Percentiles rank a stretch among this genome's conserved stretches.
These are phyloP conservation scores for Suhomyces ambrosiae DNA, from an alignment of 1,139 yeast species.

Conservation along the genomic window DNA sequence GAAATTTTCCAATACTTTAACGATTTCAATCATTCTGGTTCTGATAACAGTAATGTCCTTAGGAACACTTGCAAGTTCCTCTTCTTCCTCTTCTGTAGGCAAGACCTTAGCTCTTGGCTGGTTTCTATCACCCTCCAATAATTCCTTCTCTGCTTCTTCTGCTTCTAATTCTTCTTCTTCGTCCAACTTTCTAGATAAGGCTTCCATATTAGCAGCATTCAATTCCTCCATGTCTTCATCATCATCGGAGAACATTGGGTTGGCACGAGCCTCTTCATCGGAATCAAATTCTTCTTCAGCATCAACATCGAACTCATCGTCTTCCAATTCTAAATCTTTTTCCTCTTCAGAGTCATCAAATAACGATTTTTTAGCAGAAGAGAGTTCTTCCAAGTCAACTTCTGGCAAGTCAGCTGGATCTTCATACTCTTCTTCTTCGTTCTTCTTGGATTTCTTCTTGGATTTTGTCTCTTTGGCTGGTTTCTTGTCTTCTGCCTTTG, in stretches of 20 bases:
- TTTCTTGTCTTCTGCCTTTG: constrained; percentile 24
- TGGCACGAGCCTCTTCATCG: constrained; percentile 57
- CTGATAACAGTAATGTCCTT: constrained; percentile 81
- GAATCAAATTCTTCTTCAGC: constrained; percentile 51
- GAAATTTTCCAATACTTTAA: constrained; percentile 93
- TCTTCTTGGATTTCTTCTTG: constrained; percentile 13
- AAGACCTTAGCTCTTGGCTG: constrained; percentile 75
- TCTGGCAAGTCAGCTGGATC: constrained; percentile 33
- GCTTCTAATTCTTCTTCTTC: constrained; percentile 74
- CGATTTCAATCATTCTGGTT: constrained; percentile 93
- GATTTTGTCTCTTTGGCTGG: constrained; percentile 19
- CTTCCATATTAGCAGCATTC: constrained; percentile 88
- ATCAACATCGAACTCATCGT: constrained; percentile 48
- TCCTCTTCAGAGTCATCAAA: constrained; percentile 22
- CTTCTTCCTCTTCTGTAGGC: constrained; percentile 64
- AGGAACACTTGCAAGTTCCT: constrained; percentile 52
- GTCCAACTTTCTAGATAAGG: constrained; percentile 67
- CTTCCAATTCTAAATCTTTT: constrained; percentile 16
- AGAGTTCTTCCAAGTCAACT: constrained; percentile 47
- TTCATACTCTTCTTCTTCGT: constrained; percentile 37
- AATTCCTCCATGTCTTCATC: constrained; percentile 77
- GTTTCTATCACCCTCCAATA: constrained; percentile 51
- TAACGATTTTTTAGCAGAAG: constrained; percentile 58
- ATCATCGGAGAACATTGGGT: constrained; percentile 87
- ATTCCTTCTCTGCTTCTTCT: constrained; percentile 76